Percentiles rank a stretch among this genome's conserved stretches.
Evolutionary conservation across 805 yeast species (phyloP).

Genomic region (Ogataea parapolymorpha): DNA sequence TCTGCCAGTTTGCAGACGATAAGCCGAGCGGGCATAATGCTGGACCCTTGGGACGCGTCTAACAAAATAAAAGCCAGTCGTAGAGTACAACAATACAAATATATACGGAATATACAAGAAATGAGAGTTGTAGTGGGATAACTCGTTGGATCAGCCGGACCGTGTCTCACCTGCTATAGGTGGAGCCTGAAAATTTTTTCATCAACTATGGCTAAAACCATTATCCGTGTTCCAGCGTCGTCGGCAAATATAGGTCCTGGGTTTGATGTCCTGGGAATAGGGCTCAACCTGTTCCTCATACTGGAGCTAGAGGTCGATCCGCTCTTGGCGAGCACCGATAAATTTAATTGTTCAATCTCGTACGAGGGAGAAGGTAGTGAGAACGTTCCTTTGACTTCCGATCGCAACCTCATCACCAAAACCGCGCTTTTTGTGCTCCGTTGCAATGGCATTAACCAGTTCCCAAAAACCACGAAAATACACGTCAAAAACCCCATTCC

Average conservation of each 20-base stretch:
- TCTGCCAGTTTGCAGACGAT: constrained; percentile 8
- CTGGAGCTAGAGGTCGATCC: constrained; percentile 64
- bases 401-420: constrained; percentile 81
- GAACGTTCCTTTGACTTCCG: constrained; percentile 74
- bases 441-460: constrained; percentile 69
- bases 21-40: neutral
- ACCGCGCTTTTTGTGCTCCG: constrained; percentile 90
- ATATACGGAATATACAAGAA: too few species aligned
- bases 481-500: constrained; percentile 91
- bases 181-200: constrained; percentile 28
- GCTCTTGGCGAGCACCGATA: constrained; percentile 42
- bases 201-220: constrained; percentile 39
- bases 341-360: constrained; percentile 63
- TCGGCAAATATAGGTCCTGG: constrained; percentile 99
- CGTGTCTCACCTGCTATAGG: neutral
- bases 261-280: constrained; percentile 93
- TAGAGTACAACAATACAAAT: neutral
- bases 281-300: constrained; percentile 70
- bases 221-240: constrained; percentile 86
- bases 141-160: too few species aligned
- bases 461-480: constrained; percentile 81
- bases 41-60: too few species aligned
- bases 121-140: too few species aligned
- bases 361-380: constrained; percentile 78
- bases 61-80: neutral